Evolutionary conservation across 2,329 filamentous ascomycete species (phyloP).

Genomic region (Neofusicoccum umdonicola): DNA sequence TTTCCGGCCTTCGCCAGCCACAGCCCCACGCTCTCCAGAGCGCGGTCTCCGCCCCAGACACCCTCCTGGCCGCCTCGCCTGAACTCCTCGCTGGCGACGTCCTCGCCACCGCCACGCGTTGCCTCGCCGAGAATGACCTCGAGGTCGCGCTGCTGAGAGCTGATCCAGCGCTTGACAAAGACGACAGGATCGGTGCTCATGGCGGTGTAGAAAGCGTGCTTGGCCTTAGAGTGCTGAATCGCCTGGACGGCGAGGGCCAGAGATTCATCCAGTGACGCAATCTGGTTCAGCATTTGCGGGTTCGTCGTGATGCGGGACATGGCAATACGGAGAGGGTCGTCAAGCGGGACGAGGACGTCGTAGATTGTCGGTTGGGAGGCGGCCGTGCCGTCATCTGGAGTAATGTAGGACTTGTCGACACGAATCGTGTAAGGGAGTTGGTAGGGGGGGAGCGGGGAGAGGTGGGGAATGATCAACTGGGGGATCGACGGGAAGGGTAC

Average conservation of each 20-base stretch:
- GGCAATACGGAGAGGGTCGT: slow-evolving; percentile 73
- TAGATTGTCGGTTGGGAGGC: slow-evolving; percentile 76
- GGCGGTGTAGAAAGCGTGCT: slow-evolving; percentile 80
- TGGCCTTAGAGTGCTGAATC: slow-evolving; percentile 79
- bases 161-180: slow-evolving; percentile 85
- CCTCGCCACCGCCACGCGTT: slow-evolving; percentile 53
- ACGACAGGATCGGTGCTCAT: slow-evolving; percentile 77
- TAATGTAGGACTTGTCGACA: slow-evolving; percentile 64
- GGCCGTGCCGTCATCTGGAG: slow-evolving; percentile 68
- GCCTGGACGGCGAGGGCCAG: slow-evolving; percentile 80
- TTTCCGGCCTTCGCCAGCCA: slow-evolving; percentile 49
- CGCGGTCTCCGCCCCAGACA: slow-evolving; percentile 62
- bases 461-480: slow-evolving; percentile 74
- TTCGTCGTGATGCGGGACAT: slow-evolving; percentile 53
- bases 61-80: slow-evolving; percentile 60
- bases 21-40: slow-evolving; percentile 61
- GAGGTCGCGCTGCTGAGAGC: slow-evolving; percentile 84
- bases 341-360: slow-evolving; percentile 80
- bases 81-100: slow-evolving; percentile 65
- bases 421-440: slow-evolving; percentile 89
- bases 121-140: slow-evolving; percentile 85
- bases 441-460: slow-evolving; percentile 76
- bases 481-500: slow-evolving; percentile 84
- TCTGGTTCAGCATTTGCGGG: slow-evolving; percentile 73
- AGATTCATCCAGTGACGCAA: slow-evolving; percentile 77